phyloP scores from a whole-genome alignment of 2,329 filamentous ascomycete species.

The Hymenoscyphus occultus region DNA sequence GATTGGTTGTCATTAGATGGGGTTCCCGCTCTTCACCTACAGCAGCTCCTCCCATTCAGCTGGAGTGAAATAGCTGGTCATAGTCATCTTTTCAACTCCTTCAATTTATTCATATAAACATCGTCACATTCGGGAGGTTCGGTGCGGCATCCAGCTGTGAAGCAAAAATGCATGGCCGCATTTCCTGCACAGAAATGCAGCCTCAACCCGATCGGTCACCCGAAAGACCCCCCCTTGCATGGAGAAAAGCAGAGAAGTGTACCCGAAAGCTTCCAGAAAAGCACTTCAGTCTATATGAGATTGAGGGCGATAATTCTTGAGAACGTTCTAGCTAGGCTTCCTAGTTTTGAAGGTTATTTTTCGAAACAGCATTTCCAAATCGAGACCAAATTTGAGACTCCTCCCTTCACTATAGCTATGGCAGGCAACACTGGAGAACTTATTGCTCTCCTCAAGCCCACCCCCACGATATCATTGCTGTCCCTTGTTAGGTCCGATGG shows the following conservation, averaged over 20 bases:
- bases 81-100: neutral
- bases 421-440: neutral
- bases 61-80: no score
- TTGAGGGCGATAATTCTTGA: neutral
- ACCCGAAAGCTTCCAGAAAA: neutral
- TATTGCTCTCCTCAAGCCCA: neutral
- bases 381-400: no score
- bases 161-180: conserved; percentile 1
- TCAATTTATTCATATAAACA: neutral
- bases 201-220: neutral
- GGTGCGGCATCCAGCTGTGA: neutral
- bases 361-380: neutral
- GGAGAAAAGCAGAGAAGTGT: neutral
- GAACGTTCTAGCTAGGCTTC: neutral
- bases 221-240: neutral
- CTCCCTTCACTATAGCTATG: no score
- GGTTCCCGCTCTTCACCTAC: neutral
- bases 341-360: neutral
- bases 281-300: no score
- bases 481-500: neutral
- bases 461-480: neutral
- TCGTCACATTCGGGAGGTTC: neutral
- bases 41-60: neutral
- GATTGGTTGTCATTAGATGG: neutral
- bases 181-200: conserved; percentile 1